A percentile compares a stretch with the other conserved stretches of the same genome.
Evolutionary conservation across 306 rosid genomes (phyloP).

Genomic region (Phaseolus lunatus): DNA sequence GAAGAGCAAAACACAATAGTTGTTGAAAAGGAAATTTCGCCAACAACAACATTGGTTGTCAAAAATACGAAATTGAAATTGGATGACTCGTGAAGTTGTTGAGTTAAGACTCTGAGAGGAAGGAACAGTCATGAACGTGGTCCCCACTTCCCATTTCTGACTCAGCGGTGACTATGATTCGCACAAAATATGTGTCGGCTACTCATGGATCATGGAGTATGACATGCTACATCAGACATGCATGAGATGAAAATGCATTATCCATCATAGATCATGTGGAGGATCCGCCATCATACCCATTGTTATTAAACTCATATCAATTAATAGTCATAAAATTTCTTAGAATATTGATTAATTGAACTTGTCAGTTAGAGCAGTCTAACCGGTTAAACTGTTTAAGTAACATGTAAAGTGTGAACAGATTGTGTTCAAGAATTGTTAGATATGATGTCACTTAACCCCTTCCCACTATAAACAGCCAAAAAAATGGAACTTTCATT

Average conservation of each 20-base stretch:
- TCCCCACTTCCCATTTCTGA: slow-evolving; percentile 48
- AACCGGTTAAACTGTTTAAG: slow-evolving; percentile 7
- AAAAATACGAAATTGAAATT: not conserved
- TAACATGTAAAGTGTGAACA: slow-evolving; percentile 11
- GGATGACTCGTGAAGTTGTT: not conserved
- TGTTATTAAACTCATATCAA: not conserved
- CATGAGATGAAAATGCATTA: slow-evolving; percentile 25
- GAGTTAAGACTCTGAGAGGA: not conserved
- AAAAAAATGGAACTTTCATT: not conserved
- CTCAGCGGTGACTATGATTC: slow-evolving; percentile 62
- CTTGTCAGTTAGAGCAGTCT: slow-evolving; percentile 3
- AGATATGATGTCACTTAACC: not conserved
- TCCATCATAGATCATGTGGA: slow-evolving; percentile 20
- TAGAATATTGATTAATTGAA: not conserved
- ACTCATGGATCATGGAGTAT: slow-evolving; percentile 27
- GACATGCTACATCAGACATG: slow-evolving; percentile 23
- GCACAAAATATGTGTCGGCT: slow-evolving; percentile 26
- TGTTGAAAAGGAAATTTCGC: slow-evolving; percentile 40
- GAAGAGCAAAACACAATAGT: slow-evolving; percentile 8
- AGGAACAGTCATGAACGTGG: slow-evolving; percentile 57
- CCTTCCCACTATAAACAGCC: not conserved
- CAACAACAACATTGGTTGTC: slow-evolving; percentile 4
- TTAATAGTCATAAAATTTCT: not conserved
- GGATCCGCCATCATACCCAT: not conserved
- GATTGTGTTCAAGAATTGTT: not conserved